Base-by-base conservation (phyloP, 176 grass and related monocot genomes). In the Rhipidocladum racemiflorum region DNA sequence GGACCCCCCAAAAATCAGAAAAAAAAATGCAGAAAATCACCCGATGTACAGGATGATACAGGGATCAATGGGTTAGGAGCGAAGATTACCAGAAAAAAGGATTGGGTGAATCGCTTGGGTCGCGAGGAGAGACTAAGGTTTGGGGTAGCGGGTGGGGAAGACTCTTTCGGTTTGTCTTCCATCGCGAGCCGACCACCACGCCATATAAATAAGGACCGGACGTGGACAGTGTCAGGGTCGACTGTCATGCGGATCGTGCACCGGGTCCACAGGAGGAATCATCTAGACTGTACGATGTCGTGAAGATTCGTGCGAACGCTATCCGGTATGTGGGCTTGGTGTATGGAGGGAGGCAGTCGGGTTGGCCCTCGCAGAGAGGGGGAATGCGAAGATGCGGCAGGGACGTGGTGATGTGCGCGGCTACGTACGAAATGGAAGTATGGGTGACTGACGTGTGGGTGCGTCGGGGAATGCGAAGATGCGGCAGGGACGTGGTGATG, bases 41-140 rank as follows among this genome's bases (percentile, higher is more conserved):
- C 73, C 6, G 1, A 3, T 29, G 60, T 36, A 48, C 36, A 79
- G 25, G 65, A 78, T 20, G 54, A 55, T 2, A 44, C 56, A 14
- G 20, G 46, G 35, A 46, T 7, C 21, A 8, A 56, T 18, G 34
- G 17, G 13, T 9, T 18, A 30, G 72, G 13, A 12, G 9, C 2
- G 27, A 46, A 59, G 66, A 65, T 38, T 84, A 84, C 86, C 86
- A 21, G 56, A 45, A 29, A 46, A 48, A 17, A 88, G 49, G n/a
- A 39, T 66, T 36, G 46, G 14, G 21, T 45, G 12, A 29, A n/a
- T 39, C 16, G 27, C 8, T 23, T 34, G 74, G 36, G 74, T 36
- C n/a, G 80, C 50, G 45, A 53, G 72, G 23, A 51, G 32, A 12
- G 46, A 15, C 74, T 88, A 88, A 57, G 86, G 74, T 88, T 83